Percentiles rank a stretch among this genome's conserved stretches.
Conservation (phyloP, 495 filamentous ascomycete genomes). For the Neurospora tetrasperma region DNA sequence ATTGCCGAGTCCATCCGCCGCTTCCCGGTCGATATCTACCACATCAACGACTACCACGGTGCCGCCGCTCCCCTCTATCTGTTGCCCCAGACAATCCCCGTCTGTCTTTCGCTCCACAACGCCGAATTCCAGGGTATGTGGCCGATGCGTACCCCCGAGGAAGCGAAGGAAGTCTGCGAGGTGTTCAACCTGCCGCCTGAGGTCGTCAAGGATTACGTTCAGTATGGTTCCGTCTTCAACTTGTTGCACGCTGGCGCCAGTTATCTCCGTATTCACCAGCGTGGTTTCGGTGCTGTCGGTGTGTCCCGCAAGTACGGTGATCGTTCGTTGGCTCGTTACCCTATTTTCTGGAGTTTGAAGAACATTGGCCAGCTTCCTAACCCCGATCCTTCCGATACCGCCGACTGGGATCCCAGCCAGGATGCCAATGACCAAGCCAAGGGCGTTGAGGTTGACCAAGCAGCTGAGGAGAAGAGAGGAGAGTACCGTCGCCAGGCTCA, state of each 20-base stretch:
- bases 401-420: slow-evolving; percentile 49
- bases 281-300: slow-evolving; percentile 65
- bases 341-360: slow-evolving; percentile 66
- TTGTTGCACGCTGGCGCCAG: slow-evolving; percentile 63
- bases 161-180: slow-evolving; percentile 57
- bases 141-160: slow-evolving; percentile 61
- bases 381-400: slow-evolving; percentile 66
- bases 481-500: slow-evolving; percentile 59
- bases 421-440: slow-evolving; percentile 33
- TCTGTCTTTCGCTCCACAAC: slow-evolving; percentile 42
- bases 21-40: slow-evolving; percentile 61
- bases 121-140: slow-evolving; percentile 68
- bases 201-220: slow-evolving; percentile 47
- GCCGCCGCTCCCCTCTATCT: slow-evolving; percentile 62
- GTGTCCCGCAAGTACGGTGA: slow-evolving; percentile 69
- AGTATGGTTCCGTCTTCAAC: slow-evolving; percentile 63
- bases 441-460: slow-evolving; percentile 45
- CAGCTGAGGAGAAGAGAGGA: slow-evolving; percentile 46
- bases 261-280: slow-evolving; percentile 64
- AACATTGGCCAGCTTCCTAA: slow-evolving; percentile 65
- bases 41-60: slow-evolving; percentile 76
- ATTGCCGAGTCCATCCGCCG: slow-evolving; percentile 52
- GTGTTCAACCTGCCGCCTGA: slow-evolving; percentile 54
- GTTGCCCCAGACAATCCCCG: slow-evolving; percentile 50
- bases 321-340: slow-evolving; percentile 63